A percentile compares a stretch with the other conserved stretches of the same genome.
Evolutionary conservation across 139 green algal genomes (phyloP).

Genomic region (Chlamydomonas sp.): DNA sequence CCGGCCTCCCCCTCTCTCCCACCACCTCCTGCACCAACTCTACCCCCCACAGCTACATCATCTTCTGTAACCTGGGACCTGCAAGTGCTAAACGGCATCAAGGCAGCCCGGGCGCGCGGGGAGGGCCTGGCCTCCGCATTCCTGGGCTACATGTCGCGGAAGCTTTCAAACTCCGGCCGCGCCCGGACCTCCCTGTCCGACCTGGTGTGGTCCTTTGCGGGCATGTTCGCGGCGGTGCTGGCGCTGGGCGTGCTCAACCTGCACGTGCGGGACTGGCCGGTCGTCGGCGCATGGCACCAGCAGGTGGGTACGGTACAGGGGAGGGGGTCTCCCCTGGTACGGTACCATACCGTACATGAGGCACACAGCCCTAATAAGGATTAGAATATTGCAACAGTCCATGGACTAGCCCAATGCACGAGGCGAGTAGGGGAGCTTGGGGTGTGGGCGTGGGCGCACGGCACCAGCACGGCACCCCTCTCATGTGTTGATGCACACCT

Average conservation of each 20-base stretch:
- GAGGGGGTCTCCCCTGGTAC: too few species aligned
- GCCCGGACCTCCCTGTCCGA: slow-evolving; percentile 26
- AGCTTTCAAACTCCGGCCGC: slow-evolving; percentile 23
- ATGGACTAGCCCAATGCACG: too few species aligned
- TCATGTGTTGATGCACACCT: too few species aligned
- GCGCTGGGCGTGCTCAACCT: slow-evolving; percentile 34
- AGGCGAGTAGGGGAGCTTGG: too few species aligned
- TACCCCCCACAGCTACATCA: background rate
- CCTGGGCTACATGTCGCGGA: background rate
- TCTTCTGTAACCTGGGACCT: background rate
- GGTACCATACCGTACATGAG: too few species aligned
- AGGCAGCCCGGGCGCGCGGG: slow-evolving; percentile 6
- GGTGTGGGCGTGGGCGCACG: too few species aligned
- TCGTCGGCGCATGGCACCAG: slow-evolving; percentile 52
- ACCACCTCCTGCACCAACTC: background rate
- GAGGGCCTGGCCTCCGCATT: background rate
- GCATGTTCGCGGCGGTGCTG: slow-evolving; percentile 33
- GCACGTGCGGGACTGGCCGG: slow-evolving; percentile 21
- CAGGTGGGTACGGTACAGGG: too few species aligned
- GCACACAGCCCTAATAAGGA: too few species aligned
- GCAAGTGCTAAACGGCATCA: slow-evolving; percentile 15
- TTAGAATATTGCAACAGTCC: too few species aligned
- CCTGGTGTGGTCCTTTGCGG: slow-evolving; percentile 47
- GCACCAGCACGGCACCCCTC: too few species aligned
- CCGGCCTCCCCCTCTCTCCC: background rate